phyloP scores from a whole-genome alignment of 768 basidiomycete genomes.

The Postia placenta region DNA sequence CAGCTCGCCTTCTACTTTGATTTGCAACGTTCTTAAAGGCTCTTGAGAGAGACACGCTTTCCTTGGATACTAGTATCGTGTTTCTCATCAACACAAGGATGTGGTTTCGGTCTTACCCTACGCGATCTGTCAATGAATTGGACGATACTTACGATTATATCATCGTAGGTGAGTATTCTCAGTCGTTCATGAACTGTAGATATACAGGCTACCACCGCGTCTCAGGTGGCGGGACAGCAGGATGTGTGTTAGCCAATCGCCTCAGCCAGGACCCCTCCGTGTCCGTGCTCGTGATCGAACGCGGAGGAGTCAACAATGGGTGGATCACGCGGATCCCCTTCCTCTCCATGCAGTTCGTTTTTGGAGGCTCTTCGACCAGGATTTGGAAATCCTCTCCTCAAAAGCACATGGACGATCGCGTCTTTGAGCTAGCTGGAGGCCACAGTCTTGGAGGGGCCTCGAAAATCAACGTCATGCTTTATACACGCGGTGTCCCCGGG shows the following conservation, averaged over 20 bases:
- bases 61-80: too few species aligned
- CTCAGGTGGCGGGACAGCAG: not conserved
- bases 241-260: not conserved
- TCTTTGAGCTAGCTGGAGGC: not conserved
- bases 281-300: constrained; percentile 20
- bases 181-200: too few species aligned
- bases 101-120: too few species aligned
- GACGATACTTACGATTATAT: too few species aligned
- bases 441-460: not conserved
- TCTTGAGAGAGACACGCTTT: too few species aligned
- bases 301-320: constrained; percentile 19
- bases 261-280: not conserved
- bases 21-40: too few species aligned
- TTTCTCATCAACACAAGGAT: too few species aligned
- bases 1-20: too few species aligned
- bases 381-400: not conserved
- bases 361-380: constrained; percentile 9
- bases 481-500: constrained; percentile 22
- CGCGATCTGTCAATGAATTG: too few species aligned
- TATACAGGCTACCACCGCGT: too few species aligned
- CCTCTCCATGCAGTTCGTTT: constrained; percentile 21
- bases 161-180: too few species aligned
- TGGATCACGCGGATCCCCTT: constrained; percentile 26
- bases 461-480: constrained; percentile 6
- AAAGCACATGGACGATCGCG: constrained; percentile 2